Evolutionary conservation across 352 stramenopile species (phyloP), one percentile per base, ranked within the genome.

Genomic region (Pythium dissotocum): DNA sequence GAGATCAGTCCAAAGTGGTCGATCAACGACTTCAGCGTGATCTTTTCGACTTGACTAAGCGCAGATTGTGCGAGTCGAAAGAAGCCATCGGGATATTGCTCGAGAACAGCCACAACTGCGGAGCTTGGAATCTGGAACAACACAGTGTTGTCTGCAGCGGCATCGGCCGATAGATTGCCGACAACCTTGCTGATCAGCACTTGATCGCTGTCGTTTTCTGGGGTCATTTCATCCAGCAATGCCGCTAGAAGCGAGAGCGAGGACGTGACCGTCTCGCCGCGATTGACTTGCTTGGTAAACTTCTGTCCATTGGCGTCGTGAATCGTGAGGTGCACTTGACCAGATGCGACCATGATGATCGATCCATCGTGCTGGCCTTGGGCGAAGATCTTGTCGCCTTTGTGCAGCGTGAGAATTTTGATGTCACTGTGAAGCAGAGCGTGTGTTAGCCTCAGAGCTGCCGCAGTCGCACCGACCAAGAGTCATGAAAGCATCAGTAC

Each of bases 41-140:
- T 91, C 52, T 89, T 90, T 65, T 96, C 86, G 32, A 92, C 79
- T 78, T 96, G 88, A 61, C 77, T 91, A 21, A 96, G 65, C 14
- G 82, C 80, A 3, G 85, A 78, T 69, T 96, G 86, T 4, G 85
- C 77, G 1, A 94, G 68, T 36, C 86, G 85, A 36, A 90, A 90
- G 56, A 93, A 88, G 13, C 79, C 83, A 44, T 93, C 84, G 5
- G 88, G 85, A 42, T 90, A 85, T 6, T 73, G 67, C 13, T 86
- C 55, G 28, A 93, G 60, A 28, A 92, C 83, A 26, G 72, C 36
- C 21, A 80, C 64, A 24, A 94, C 80, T 0, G 82, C 77, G 1
- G 68, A 60, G 18, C 60, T 65, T 2, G 82, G 80, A 40, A 96
- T 93, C 55, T 84, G 76, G 44, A 96, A 88, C 13, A 96, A 21